These are phyloP conservation scores for Globisporangium apiculatum DNA, from an alignment of 352 stramenopile genomes.

Conservation along the genomic window DNA sequence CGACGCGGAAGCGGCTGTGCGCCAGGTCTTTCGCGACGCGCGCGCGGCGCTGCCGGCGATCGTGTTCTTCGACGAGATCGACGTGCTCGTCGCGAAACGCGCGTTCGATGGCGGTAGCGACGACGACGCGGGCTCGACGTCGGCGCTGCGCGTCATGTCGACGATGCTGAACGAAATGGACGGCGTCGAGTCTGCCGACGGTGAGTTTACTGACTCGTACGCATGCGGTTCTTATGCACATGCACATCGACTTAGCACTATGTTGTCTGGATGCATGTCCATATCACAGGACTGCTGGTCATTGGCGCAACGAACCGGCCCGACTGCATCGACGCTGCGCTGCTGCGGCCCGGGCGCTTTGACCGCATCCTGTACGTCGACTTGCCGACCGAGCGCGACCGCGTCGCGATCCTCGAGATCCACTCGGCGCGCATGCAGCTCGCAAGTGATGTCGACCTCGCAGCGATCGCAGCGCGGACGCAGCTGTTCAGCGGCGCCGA, in stretches of 20 bases:
- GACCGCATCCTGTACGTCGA: slow-evolving; percentile 95
- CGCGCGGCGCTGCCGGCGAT: slow-evolving; percentile 83
- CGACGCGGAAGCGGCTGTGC: slow-evolving; percentile 78
- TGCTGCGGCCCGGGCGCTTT: slow-evolving; percentile 94
- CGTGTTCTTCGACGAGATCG: slow-evolving; percentile 89
- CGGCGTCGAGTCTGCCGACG: slow-evolving; percentile 92
- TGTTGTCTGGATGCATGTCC: background rate
- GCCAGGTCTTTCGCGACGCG: slow-evolving; percentile 74
- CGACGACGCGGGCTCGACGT: slow-evolving; percentile 38
- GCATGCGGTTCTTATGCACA: background rate
- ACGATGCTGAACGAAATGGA: slow-evolving; percentile 98
- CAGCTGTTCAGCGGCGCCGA: slow-evolving; percentile 80
- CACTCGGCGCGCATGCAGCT: slow-evolving; percentile 64
- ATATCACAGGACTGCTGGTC: slow-evolving; percentile 79
- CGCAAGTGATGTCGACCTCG: slow-evolving; percentile 55
- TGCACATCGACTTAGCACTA: background rate
- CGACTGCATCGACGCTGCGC: slow-evolving; percentile 96
- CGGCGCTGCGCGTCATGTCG: slow-evolving; percentile 91
- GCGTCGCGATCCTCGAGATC: slow-evolving; percentile 68
- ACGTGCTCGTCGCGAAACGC: slow-evolving; percentile 81
- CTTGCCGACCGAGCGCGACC: slow-evolving; percentile 62
- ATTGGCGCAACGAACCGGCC: slow-evolving; percentile 97
- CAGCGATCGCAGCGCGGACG: slow-evolving; percentile 38
- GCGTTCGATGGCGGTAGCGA: slow-evolving; percentile 40
- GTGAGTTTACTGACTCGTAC: slow-evolving; percentile 12